phyloP scores from a whole-genome alignment of 2,329 filamentous ascomycete genomes.

The Eutypa lata region DNA sequence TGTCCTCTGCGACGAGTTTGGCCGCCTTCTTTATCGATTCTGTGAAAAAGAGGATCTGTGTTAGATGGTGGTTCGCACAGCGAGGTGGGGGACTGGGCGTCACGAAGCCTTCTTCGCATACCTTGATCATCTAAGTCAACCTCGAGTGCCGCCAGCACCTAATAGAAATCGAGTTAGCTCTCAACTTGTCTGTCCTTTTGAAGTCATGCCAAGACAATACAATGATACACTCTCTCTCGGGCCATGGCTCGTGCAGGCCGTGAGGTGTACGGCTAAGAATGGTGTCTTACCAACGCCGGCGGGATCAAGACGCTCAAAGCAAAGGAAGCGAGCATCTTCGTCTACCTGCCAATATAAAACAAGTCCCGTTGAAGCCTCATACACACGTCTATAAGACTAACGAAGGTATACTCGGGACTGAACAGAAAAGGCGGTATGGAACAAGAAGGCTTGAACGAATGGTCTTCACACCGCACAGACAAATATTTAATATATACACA shows the following conservation, averaged over 20 bases:
- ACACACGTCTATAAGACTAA: no score
- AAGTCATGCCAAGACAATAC: no score
- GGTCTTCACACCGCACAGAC: no score
- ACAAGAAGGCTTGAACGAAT: no score
- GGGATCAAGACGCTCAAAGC: neutral
- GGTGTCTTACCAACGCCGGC: neutral
- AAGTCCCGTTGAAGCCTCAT: no score
- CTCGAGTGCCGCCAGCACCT: constrained; percentile 22
- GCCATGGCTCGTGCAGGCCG: no score
- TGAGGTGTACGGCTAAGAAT: constrained; percentile 4
- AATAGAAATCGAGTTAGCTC: neutral
- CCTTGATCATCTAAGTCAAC: constrained; percentile 23
- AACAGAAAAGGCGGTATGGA: no score
- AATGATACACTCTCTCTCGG: no score
- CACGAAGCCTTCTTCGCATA: constrained; percentile 8
- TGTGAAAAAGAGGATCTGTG: no score
- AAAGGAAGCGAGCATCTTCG: neutral
- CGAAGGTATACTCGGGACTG: no score
- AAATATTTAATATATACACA: no score
- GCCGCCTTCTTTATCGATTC: constrained; percentile 25
- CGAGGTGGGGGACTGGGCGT: neutral
- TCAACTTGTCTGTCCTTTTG: neutral
- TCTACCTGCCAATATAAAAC: neutral
- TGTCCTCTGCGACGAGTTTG: constrained; percentile 22
- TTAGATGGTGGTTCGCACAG: neutral